Conservation (phyloP, 2,329 filamentous ascomycete species). For the Graphium sp. region DNA sequence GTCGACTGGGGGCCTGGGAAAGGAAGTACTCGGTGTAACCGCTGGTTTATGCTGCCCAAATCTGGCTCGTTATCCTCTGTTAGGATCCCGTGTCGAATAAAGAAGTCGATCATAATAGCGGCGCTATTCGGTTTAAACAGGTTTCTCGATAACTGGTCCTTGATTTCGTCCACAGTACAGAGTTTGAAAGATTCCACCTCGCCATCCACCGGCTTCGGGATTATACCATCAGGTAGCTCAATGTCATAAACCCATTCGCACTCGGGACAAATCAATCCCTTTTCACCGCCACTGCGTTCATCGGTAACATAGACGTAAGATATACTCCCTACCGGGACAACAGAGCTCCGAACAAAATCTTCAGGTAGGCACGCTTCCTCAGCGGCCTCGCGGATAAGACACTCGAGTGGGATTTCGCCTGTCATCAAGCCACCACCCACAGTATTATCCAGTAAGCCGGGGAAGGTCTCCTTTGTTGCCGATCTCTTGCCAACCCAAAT, state of each 20-base stretch:
- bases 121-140: conserved; percentile 92
- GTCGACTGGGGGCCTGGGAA: conserved; percentile 62
- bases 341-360: conserved; percentile 43
- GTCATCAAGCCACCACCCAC: conserved; percentile 69
- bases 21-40: conserved; percentile 63
- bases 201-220: conserved; percentile 64
- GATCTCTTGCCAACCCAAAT: conserved; percentile 77
- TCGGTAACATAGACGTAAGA: conserved; percentile 78
- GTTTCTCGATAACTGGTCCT: conserved; percentile 48
- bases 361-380: conserved; percentile 78
- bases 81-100: conserved; percentile 69
- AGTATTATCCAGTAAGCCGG: conserved; percentile 87
- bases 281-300: conserved; percentile 61
- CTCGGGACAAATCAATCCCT: conserved; percentile 73
- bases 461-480: conserved; percentile 68
- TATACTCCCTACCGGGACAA: conserved; percentile 48
- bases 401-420: conserved; percentile 65
- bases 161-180: conserved; percentile 60
- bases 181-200: conserved; percentile 80
- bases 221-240: conserved; percentile 50
- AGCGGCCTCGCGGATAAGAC: conserved; percentile 66
- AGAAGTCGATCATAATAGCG: conserved; percentile 72
- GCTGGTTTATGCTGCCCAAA: conserved; percentile 56
- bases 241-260: conserved; percentile 86
- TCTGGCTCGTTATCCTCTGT: conserved; percentile 64